phyloP scores from a whole-genome alignment of 768 basidiomycete genomes.

The Collybiopsis luxurians region DNA sequence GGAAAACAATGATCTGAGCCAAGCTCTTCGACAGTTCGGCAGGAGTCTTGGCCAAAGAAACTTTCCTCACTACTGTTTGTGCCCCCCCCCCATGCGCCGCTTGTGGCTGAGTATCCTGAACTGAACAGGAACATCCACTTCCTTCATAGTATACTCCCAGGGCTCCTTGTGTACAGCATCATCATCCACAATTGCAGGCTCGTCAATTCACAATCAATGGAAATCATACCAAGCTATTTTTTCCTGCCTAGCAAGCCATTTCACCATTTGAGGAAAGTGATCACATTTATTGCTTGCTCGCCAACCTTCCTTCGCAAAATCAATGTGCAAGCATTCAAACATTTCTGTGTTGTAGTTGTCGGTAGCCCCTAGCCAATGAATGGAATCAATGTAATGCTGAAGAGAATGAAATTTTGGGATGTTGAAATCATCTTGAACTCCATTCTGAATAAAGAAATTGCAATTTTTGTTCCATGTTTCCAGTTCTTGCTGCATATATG shows the following conservation, averaged over 20 bases:
- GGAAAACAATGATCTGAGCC: too few relatives aligned
- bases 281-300: constrained; percentile 1
- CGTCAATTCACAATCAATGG: too few relatives aligned
- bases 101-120: too few relatives aligned
- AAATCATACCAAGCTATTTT: constrained; percentile 10
- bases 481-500: not conserved
- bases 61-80: too few relatives aligned
- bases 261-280: constrained; percentile 13
- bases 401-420: constrained; percentile 26
- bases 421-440: constrained; percentile 24
- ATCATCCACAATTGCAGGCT: too few relatives aligned
- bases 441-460: constrained; percentile 12
- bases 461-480: not conserved
- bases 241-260: not conserved
- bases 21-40: too few relatives aligned
- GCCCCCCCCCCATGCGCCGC: too few relatives aligned
- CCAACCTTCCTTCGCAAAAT: constrained; percentile 21
- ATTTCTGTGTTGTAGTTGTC: constrained; percentile 25
- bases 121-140: too few relatives aligned
- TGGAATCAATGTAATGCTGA: constrained; percentile 18
- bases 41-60: too few relatives aligned
- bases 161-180: too few relatives aligned
- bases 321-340: constrained; percentile 28
- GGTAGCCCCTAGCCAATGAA: constrained; percentile 15
- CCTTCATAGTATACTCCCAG: too few relatives aligned